phyloP scores from a whole-genome alignment of 2,329 filamentous ascomycete species.

The Botrytis fragariae region DNA sequence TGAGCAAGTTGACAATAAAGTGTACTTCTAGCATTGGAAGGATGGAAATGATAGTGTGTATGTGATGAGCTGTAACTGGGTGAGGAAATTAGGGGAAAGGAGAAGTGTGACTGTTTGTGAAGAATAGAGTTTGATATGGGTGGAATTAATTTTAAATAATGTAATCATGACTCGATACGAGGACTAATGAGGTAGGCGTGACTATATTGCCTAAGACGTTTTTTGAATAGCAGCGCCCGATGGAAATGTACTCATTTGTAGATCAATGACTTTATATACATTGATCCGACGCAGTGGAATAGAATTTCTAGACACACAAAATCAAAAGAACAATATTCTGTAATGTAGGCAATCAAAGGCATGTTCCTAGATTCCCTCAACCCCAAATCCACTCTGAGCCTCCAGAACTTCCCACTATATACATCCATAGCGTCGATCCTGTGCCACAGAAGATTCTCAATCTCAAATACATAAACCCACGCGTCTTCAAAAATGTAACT shows the following conservation, averaged over 20 bases:
- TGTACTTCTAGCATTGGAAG: background rate
- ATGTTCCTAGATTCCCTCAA: background rate
- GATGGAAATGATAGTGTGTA: background rate
- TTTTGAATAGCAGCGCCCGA: background rate
- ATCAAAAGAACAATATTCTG: background rate
- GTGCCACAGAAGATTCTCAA: accelerated
- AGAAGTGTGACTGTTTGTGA: background rate
- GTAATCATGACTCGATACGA: too few species aligned
- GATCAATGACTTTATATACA: background rate
- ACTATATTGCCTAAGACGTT: accelerated
- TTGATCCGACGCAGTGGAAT: background rate
- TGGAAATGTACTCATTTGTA: background rate
- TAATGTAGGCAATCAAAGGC: background rate
- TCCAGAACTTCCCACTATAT: background rate
- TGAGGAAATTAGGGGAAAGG: background rate
- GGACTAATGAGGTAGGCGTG: too few species aligned
- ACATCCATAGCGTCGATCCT: background rate
- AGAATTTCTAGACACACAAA: background rate
- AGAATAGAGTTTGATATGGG: background rate
- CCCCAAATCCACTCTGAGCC: background rate
- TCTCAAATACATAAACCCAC: background rate
- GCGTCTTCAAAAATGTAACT: background rate
- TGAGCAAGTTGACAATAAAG: background rate
- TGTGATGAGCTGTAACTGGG: accelerated
- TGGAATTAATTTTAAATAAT: background rate